Evolutionary conservation across 148 eudicot species (phyloP), one percentile per base, ranked within the genome.

Genomic region (Amaranthus hypochondriacus): DNA sequence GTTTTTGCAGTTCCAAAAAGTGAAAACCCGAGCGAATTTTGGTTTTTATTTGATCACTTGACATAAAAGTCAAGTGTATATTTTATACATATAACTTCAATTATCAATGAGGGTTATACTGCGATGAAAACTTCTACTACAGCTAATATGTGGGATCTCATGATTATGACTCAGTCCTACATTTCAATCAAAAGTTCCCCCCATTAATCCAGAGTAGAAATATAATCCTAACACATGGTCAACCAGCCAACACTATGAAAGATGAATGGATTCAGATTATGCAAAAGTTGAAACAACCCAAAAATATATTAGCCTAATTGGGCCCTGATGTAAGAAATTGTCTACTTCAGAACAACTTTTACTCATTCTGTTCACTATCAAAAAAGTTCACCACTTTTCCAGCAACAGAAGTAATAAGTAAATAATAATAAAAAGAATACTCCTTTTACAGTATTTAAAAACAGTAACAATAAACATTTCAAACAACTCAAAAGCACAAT

Each of bases 401-500:
- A 7, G 4, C 9, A 66, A 64, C 51, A 64, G 21, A 46, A 64
- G 18, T 46, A 1, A 64, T 64, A 64, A 71, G 44, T 59, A 2
- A 54, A 47, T n/a, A 14, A 59, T 12, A 49, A 42, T 10, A 3
- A 49, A 39, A 56, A 64, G 4, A 51, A 56, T 42, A 43, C 18
- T 44, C 8, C 15, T 43, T 43, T 14, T 68, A 7, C 61, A 0
- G 28, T 69, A 51, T 50, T 7, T 68, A 54, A 12, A 14, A 64
- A 64, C 46, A 67, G 49, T 49, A 68, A 68, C 64, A 69, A 14
- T 48, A 65, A 48, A 69, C 44, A n/a, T 69, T 42, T 66, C 9
- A 43, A 68, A 57, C 49, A 39, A 4, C 8, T 15, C 21, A 56
- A 11, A 48, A 70, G 68, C 55, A 74, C 48, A 78, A 71, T 42